These are phyloP conservation scores for Rosa persica DNA, from an alignment of 306 rosid genomes.

Conservation along the genomic window DNA sequence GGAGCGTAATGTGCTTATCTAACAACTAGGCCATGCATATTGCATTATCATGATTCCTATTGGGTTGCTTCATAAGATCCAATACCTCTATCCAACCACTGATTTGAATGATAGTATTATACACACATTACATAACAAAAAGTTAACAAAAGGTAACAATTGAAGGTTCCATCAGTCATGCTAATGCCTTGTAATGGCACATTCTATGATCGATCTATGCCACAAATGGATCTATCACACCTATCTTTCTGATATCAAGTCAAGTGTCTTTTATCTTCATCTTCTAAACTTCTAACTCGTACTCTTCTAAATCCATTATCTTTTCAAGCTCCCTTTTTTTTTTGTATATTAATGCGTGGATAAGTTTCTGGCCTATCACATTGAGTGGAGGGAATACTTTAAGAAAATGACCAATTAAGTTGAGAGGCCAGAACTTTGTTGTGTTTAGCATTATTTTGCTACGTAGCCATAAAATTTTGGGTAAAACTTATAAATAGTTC, in stretches of 20 bases:
- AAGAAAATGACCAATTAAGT: neutral
- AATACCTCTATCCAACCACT: neutral
- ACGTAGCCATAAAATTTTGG: too few relatives aligned
- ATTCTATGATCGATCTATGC: neutral
- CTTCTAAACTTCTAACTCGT: neutral
- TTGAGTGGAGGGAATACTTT: conserved; percentile 2
- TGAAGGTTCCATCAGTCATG: neutral
- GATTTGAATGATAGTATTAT: neutral
- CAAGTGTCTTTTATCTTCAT: neutral
- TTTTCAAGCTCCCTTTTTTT: neutral
- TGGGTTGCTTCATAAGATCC: neutral
- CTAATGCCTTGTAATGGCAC: neutral
- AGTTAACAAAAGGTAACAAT: neutral
- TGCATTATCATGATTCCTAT: neutral
- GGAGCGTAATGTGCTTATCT: neutral
- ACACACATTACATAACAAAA: neutral
- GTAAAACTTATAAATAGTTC: too few relatives aligned
- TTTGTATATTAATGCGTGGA: neutral
- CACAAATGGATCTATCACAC: conserved; percentile 5
- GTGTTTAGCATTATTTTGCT: neutral
- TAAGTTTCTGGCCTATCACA: neutral
- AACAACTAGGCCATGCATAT: neutral
- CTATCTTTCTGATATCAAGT: neutral
- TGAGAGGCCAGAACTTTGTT: conserved; percentile 7
- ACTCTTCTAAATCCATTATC: neutral